Conservation (phyloP, 2,329 filamentous ascomycete genomes). For the Xylariaceae sp. region DNA sequence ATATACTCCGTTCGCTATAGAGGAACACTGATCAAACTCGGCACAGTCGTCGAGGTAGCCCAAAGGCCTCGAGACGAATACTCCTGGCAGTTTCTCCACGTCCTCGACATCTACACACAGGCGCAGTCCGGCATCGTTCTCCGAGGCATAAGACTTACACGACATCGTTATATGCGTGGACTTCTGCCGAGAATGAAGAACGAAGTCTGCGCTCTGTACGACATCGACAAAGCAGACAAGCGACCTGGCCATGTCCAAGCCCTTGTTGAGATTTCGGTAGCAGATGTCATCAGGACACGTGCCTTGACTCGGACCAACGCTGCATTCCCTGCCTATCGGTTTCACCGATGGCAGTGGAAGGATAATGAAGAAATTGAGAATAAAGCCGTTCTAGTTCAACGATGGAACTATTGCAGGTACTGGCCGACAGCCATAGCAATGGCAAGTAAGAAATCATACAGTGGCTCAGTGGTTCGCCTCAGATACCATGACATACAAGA, state of each 20-base stretch:
- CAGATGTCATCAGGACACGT: conserved; percentile 49
- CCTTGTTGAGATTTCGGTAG: conserved; percentile 50
- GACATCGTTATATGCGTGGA: conserved; percentile 41
- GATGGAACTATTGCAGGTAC: conserved; percentile 54
- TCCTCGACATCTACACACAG: conserved; percentile 13
- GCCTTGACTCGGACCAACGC: conserved; percentile 63
- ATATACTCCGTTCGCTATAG: background rate
- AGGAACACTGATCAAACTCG: conserved; percentile 5
- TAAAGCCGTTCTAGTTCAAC: conserved; percentile 55
- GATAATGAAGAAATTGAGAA: conserved; percentile 34
- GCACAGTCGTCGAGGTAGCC: conserved; percentile 23
- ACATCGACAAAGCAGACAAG: conserved; percentile 47
- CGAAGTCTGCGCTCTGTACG: conserved; percentile 52
- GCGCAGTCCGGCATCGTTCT: conserved; percentile 38
- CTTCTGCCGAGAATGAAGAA: conserved; percentile 48
- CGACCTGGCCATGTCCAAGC: conserved; percentile 45
- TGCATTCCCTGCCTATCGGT: conserved; percentile 49
- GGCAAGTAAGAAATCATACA: conserved; percentile 1
- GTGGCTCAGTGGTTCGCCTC: conserved; percentile 26
- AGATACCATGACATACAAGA: conserved; percentile 34
- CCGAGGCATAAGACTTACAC: conserved; percentile 46
- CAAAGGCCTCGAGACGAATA: background rate
- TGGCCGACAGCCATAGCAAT: conserved; percentile 35
- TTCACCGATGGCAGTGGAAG: conserved; percentile 29
- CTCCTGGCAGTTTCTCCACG: conserved; percentile 29